Conservation (phyloP, 768 basidiomycete species). For the Mycena kentingensis region DNA sequence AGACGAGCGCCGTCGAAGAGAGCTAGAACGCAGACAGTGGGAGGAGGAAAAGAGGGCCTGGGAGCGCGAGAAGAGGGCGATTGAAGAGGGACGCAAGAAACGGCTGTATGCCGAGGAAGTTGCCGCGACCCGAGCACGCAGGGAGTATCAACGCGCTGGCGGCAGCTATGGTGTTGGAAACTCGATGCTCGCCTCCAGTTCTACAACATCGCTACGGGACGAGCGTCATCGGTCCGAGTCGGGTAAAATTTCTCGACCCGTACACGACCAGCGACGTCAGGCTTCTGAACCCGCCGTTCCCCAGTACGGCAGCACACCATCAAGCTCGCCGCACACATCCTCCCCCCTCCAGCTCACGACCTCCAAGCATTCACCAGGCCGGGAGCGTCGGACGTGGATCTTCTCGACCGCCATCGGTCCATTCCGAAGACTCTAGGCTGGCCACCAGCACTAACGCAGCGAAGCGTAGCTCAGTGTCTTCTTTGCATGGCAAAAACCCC, state of each 20-base stretch:
- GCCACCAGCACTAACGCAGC: conserved; percentile 37
- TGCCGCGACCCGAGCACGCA: conserved; percentile 57
- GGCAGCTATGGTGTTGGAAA: conserved; percentile 34
- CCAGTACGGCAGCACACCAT: conserved; percentile 27
- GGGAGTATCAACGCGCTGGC: conserved; percentile 59
- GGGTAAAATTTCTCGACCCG: conserved; percentile 39
- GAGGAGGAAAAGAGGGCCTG: conserved; percentile 49
- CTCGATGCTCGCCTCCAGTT: conserved; percentile 35
- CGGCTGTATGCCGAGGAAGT: conserved; percentile 60
- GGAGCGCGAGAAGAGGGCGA: conserved; percentile 52
- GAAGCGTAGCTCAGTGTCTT: conserved; percentile 45
- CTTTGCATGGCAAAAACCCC: conserved; percentile 34
- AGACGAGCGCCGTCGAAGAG: conserved; percentile 47
- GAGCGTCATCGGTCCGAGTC: conserved; percentile 47
- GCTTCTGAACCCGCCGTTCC: conserved; percentile 47
- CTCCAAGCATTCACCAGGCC: conserved; percentile 43
- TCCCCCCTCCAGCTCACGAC: conserved; percentile 57
- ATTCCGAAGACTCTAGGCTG: conserved; percentile 55
- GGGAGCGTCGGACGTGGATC: conserved; percentile 31
- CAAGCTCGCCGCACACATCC: conserved; percentile 38
- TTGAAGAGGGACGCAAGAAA: conserved; percentile 58
- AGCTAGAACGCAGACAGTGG: conserved; percentile 44
- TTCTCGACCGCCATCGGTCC: conserved; percentile 57
- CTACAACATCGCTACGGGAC: conserved; percentile 42
- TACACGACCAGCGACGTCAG: conserved; percentile 46